Evolutionary conservation across 768 basidiomycete genomes (phyloP).

Genomic region (Russula ochroleuca): DNA sequence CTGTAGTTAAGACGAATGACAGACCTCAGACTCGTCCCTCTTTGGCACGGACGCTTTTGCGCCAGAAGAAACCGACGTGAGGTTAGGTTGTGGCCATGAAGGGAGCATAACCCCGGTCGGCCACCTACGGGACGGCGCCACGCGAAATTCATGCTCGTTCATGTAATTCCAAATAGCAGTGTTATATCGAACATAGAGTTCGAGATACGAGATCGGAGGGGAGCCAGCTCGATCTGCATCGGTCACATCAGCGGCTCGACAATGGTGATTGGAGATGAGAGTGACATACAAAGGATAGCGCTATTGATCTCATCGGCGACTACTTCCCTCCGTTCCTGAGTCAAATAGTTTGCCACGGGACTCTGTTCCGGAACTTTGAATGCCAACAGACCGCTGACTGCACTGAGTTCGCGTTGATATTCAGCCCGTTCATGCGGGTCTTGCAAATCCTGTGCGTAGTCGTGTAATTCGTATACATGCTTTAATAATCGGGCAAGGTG

Average conservation of each 20-base stretch:
- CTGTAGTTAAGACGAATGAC: background rate
- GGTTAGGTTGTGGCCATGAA: constrained; percentile 28
- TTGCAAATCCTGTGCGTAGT: constrained; percentile 52
- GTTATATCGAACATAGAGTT: constrained; percentile 62
- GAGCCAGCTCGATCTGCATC: constrained; percentile 47
- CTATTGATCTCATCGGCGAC: constrained; percentile 86
- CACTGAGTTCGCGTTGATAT: constrained; percentile 66
- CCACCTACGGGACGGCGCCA: constrained; percentile 38
- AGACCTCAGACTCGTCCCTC: constrained; percentile 20
- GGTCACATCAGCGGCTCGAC: background rate
- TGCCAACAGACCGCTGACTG: constrained; percentile 76
- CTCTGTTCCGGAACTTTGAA: constrained; percentile 78
- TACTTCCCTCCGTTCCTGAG: constrained; percentile 68
- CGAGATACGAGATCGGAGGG: constrained; percentile 56
- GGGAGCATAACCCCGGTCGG: constrained; percentile 47
- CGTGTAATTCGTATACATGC: constrained; percentile 64
- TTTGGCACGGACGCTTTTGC: constrained; percentile 11
- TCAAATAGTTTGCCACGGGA: constrained; percentile 69
- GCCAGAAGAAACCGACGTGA: background rate
- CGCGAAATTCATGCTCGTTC: constrained; percentile 46
- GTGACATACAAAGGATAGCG: constrained; percentile 72
- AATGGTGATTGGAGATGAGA: background rate
- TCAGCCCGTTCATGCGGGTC: constrained; percentile 51
- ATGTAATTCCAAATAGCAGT: constrained; percentile 56
- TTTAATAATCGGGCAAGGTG: constrained; percentile 49